phyloP scores from a whole-genome alignment of 2,329 filamentous ascomycete genomes.

The Elsinoe batatas region DNA sequence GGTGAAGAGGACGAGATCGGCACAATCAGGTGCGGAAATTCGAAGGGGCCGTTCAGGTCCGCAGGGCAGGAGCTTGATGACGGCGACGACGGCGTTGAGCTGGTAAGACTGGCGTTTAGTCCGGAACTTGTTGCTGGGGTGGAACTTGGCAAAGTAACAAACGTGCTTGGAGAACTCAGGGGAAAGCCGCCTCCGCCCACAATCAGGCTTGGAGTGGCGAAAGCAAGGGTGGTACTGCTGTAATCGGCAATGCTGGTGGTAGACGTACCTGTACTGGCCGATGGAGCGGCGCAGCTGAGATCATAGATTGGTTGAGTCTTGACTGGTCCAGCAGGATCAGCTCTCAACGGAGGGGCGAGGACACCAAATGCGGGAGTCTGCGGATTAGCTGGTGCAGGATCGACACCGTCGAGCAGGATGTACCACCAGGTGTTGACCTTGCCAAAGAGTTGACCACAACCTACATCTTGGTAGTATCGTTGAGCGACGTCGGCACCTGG shows the following conservation, averaged over 20 bases:
- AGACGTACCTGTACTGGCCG: slow-evolving; percentile 10
- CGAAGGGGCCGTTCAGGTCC: slow-evolving; percentile 25
- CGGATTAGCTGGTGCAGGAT: slow-evolving; percentile 24
- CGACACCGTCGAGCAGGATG: slow-evolving; percentile 53
- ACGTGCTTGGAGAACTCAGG: slow-evolving; percentile 10
- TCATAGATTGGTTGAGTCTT: slow-evolving; percentile 29
- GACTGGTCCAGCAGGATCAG: slow-evolving; percentile 44
- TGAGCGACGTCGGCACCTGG: slow-evolving; percentile 59
- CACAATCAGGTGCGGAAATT: slow-evolving; percentile 30
- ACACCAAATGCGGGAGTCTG: slow-evolving; percentile 57
- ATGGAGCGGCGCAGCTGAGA: slow-evolving; percentile 6
- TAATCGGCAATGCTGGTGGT: slow-evolving; percentile 44
- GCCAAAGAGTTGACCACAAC: slow-evolving; percentile 42
- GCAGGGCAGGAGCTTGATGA: slow-evolving; percentile 21
- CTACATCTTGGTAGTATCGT: slow-evolving; percentile 51
- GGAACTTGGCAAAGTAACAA: slow-evolving; percentile 7
- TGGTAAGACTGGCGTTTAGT: background rate
- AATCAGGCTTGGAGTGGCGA: slow-evolving; percentile 9
- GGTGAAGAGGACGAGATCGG: slow-evolving; percentile 30
- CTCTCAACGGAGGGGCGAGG: slow-evolving; percentile 44
- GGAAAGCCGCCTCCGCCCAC: slow-evolving; percentile 6
- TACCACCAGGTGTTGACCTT: slow-evolving; percentile 61
- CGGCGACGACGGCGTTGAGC: slow-evolving; percentile 11
- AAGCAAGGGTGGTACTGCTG: slow-evolving; percentile 15
- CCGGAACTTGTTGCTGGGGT: background rate